These are phyloP conservation scores for Stephania yunnanensis DNA, from an alignment of 164 flowering plant genomes.

Conservation along the genomic window DNA sequence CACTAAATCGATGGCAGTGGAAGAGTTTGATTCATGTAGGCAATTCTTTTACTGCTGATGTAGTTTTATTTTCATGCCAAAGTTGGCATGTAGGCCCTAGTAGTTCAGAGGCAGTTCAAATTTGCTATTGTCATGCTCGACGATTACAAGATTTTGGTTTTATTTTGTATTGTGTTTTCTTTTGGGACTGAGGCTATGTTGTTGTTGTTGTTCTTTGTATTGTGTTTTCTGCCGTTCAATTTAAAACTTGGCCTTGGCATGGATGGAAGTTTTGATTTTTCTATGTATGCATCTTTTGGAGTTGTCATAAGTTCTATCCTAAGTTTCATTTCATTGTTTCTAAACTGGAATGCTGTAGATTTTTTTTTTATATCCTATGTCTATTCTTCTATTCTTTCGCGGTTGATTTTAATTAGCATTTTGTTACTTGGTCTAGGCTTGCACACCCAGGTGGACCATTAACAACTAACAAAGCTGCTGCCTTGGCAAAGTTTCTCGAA, in stretches of 20 bases:
- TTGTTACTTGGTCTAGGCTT: slow-evolving; percentile 33
- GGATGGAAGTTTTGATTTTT: neutral
- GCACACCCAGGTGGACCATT: slow-evolving; percentile 93
- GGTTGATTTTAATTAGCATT: neutral
- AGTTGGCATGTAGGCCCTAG: too few relatives aligned
- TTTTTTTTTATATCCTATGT: neutral
- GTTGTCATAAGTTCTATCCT: neutral
- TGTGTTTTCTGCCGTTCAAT: neutral
- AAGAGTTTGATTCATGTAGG: neutral
- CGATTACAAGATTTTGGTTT: neutral
- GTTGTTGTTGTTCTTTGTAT: too few relatives aligned
- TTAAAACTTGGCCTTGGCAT: neutral
- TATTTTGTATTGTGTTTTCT: too few relatives aligned
- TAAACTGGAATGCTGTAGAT: neutral
- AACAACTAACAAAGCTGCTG: slow-evolving; percentile 90
- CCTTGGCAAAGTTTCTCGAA: slow-evolving; percentile 81
- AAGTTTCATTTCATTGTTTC: neutral
- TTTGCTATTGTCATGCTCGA: neutral
- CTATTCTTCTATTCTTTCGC: neutral
- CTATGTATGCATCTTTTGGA: neutral
- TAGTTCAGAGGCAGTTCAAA: too few relatives aligned
- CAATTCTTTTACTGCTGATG: too few relatives aligned
- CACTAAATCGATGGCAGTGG: neutral
- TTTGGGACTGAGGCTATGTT: too few relatives aligned
- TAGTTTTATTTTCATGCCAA: too few relatives aligned